Base-by-base conservation (phyloP, 495 filamentous ascomycete species). In the Penicillium bovifimosum region DNA sequence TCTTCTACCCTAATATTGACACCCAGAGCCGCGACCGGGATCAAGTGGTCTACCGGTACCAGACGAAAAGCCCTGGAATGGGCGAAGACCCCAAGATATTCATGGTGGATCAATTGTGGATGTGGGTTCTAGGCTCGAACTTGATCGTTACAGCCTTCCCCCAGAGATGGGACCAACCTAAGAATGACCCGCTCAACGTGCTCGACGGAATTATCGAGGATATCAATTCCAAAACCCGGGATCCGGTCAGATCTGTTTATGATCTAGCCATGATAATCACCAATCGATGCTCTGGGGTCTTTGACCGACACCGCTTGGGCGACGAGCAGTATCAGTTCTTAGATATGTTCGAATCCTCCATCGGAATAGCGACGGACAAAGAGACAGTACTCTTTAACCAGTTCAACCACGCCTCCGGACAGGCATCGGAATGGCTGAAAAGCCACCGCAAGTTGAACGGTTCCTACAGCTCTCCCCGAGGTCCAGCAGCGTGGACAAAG, bases 71-170 rank as follows among this genome's bases (percentile, higher is more conserved):
- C 6, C 60, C 63, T 10, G 64, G 64, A 14, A 59, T 70, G 10
- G 57, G 59, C 1, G 58, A 70, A n/a, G 81, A 85, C 42, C 76
- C 76, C 1, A 87, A 87, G 55, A 79, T 88, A 9, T 83, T 86
- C 60, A 88, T 87, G 84, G 85, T 88, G 5, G 85, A 87, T 58
- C 84, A 87, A 59, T 68, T 87, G 6, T 88, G 84, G 84, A 78
- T 87, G 66, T 87, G 82, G 82, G 72, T 86, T 17, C 60, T 87
- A 7, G 84, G 86, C 2, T 76, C 79, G 52, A 78, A 83, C 48
- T 66, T 86, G 26, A 80, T 88, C 42, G 73, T 88, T 27, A 87
- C 85, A 2, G 75, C 78, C 35, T 88, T 88, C 52, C 81, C 84
- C 0, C 81, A 86, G 52, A 77, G 84, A 7, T 88, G 84, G 83